Evolutionary conservation across 2,329 filamentous ascomycete species (phyloP).

Genomic region (Cladorrhinum sp.): DNA sequence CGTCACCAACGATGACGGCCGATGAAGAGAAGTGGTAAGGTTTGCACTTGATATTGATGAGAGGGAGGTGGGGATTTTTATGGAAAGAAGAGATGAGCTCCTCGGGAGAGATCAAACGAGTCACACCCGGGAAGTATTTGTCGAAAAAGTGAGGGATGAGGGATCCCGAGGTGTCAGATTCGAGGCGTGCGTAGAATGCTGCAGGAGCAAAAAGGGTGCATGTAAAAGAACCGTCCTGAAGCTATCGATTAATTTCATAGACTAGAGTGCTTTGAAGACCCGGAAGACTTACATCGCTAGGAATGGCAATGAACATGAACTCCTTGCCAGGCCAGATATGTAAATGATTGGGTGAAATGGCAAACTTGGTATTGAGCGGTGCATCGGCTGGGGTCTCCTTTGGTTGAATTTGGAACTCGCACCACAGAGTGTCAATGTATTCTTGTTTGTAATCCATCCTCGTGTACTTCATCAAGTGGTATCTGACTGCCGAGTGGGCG

Average conservation of each 20-base stretch:
- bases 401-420: constrained; percentile 81
- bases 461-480: constrained; percentile 93
- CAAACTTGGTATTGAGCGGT: constrained; percentile 53
- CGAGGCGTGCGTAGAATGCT: constrained; percentile 64
- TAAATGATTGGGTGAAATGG: constrained; percentile 85
- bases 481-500: constrained; percentile 85
- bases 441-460: constrained; percentile 89
- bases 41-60: constrained; percentile 89
- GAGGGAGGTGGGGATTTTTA: constrained; percentile 81
- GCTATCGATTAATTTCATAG: constrained; percentile 16
- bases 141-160: constrained; percentile 72
- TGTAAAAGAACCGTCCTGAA: constrained; percentile 82
- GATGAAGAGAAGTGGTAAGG: constrained; percentile 79
- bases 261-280: neutral
- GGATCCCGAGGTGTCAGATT: constrained; percentile 50
- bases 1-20: constrained; percentile 85
- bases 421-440: constrained; percentile 97
- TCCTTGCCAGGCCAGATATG: constrained; percentile 95
- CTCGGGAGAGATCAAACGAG: constrained; percentile 62
- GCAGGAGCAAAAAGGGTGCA: constrained; percentile 89
- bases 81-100: constrained; percentile 73
- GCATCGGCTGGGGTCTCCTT: constrained; percentile 30
- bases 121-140: constrained; percentile 81
- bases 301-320: constrained; percentile 98
- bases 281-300: constrained; percentile 53